A percentile compares a stretch with the other conserved stretches of the same genome.
These are phyloP conservation scores for Grammothele lineata DNA, from an alignment of 768 basidiomycete species.

Conservation along the genomic window DNA sequence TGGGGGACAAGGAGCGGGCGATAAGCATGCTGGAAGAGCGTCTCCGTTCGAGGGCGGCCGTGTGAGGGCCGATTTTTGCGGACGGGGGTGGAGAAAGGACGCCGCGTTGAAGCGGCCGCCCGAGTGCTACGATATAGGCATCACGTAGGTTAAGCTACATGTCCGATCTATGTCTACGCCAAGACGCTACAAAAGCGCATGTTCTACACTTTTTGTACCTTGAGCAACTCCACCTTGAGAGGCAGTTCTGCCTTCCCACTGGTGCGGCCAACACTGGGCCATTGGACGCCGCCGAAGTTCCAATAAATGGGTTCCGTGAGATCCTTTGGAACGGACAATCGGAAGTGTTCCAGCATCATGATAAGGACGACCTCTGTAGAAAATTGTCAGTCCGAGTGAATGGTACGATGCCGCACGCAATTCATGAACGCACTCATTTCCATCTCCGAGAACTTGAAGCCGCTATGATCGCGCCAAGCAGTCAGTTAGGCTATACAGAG, in stretches of 20 bases:
- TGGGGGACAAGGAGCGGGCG: conserved; percentile 3
- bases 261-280: not conserved
- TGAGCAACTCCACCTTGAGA: not conserved
- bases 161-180: too few relatives aligned
- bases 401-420: not conserved
- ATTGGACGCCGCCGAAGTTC: conserved; percentile 1
- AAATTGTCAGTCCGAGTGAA: not conserved
- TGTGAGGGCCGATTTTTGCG: not conserved
- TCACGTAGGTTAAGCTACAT: too few relatives aligned
- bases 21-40: conserved; percentile 1
- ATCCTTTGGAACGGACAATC: not conserved
- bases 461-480: not conserved
- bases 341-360: not conserved
- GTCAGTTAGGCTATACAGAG: not conserved
- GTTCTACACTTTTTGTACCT: too few relatives aligned
- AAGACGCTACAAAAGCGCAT: too few relatives aligned
- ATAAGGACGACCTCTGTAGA: conserved; percentile 1
- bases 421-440: conserved; percentile 9
- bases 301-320: conserved; percentile 1
- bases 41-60: not conserved
- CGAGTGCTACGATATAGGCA: too few relatives aligned
- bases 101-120: too few relatives aligned
- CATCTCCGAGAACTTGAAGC: conserved; percentile 14
- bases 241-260: not conserved
- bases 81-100: not conserved